Evolutionary conservation across 2,329 filamentous ascomycete species (phyloP), one percentile per base, ranked within the genome.

Genomic region (Septoria linicola): DNA sequence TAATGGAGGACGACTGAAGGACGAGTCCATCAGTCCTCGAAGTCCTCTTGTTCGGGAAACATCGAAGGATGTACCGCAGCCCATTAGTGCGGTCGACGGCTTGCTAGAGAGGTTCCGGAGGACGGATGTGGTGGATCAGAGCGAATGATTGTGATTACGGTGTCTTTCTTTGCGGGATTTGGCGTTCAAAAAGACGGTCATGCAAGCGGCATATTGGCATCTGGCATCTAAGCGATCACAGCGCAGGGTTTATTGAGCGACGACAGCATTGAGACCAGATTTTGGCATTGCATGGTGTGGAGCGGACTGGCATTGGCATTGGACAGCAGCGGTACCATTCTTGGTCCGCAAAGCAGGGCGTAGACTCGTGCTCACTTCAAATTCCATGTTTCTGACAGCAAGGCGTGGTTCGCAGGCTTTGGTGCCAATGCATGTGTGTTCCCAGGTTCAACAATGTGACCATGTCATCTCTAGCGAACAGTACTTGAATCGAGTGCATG

Each of bases 81-180:
- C 41, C 11, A 36, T 41, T 14, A 49, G 36, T 20, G 49, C 41
- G 10, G 44, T 56, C 11, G 36, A 52, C 43, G 58, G 55, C 20
- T 49, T 58, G 17, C 35, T 60, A 13, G 36, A 51, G 20, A 32
- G 55, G 27, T 56, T 58, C 34, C 49, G 51, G 35, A 40, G 53
- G 8, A 56, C 43, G 20, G 53, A 52, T 31, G 43, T 59, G 14
- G 56, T 51, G 20, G 56, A 56, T 8, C 48, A 59, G 47, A 56
- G 44, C 42, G 47, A 49, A 40, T 53, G 35, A 39, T 21, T 35
- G 17, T 31, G 39, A 30, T 8, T 19, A 36, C 5, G 27, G 14
- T 37, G 40, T 27, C 19, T 37, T 53, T 36, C 14, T 35, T 44
- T 30, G 16, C 23, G 25, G 6, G 30, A 11, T 27, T 16, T 27